Evolutionary conservation across 805 yeast genomes (phyloP), one percentile per base, ranked within the genome.

Genomic region (Helenozyma rhizophorensis): DNA sequence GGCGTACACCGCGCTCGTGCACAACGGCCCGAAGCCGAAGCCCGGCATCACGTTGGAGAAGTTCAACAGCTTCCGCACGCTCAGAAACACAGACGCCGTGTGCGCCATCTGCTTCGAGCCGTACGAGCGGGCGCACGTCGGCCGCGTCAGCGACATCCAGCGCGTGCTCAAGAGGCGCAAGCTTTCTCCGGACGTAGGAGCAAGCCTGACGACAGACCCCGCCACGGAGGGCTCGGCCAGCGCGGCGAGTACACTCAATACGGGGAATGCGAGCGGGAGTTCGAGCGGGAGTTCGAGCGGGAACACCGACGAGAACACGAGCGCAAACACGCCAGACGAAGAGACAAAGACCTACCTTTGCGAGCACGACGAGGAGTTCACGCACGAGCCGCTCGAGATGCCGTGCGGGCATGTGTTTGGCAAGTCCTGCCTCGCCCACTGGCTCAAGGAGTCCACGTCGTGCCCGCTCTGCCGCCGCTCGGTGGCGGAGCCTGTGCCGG

Each of bases 321-420:
- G 23, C 4, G 17, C 14, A 9, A 15, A 23, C 4, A 14, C 21
- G 13, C 28, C 32, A 23, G 14, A 6, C 12, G 4, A 28, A 3
- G 40, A 36, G 9, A 23, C 34, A 1, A 34, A 23, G 7, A 37
- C 23, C 18, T 43, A 36, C 19, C 32, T 45, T 27, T 44, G 45
- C 17, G 43, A 42, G 24, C 35, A 28, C 25, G 32, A 32, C 11
- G 41, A 37, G 21, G 48, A 43, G 16, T 45, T 33, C 25, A 33
- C 35, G 19, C 97, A 93, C 54, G 56, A 70, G 4, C 83, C 96
- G 0, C 68, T 83, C 1, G 63, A 72, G 37, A 67, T 90, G 72
- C 93, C 95, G 0, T 90, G 98, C 56, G 78, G 78, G 7, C 98
- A 90, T 52, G 53, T 78, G 0, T 90, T 93, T 65, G 97, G 98